Conservation (phyloP, 345 rosid genomes). For the Cardamine chenopodiifolia region DNA sequence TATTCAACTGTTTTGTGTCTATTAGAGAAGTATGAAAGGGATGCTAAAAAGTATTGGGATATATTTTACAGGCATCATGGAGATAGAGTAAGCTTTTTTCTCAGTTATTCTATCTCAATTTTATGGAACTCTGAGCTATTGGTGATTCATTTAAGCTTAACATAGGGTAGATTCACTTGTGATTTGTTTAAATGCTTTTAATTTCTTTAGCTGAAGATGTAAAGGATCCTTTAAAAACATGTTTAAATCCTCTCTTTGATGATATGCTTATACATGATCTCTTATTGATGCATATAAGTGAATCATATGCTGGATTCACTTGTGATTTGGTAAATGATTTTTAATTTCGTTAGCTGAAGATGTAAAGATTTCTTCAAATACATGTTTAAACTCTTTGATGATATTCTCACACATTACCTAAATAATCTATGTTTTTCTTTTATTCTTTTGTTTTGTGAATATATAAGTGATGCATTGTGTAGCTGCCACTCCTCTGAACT, state of each 20-base stretch:
- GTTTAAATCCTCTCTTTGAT: not conserved
- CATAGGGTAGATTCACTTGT: not conserved
- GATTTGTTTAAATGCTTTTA: not conserved
- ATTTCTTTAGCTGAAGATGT: not conserved
- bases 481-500: not conserved
- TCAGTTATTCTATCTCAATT: not conserved
- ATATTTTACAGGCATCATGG: conserved; percentile 81
- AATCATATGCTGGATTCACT: not conserved
- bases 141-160: not conserved
- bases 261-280: not conserved
- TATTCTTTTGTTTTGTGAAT: not conserved
- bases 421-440: not conserved
- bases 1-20: conserved; percentile 12
- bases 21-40: conserved; percentile 81
- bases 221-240: not conserved
- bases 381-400: too few relatives aligned
- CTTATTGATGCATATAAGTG: not conserved
- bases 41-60: conserved; percentile 92
- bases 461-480: not conserved
- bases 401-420: not conserved
- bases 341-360: not conserved
- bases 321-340: not conserved
- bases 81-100: conserved; percentile 56
- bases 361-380: not conserved
- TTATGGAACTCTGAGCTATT: not conserved